Base-by-base conservation (phyloP, 202 grass and related monocot genomes). In the Brachypodium distachyon region DNA sequence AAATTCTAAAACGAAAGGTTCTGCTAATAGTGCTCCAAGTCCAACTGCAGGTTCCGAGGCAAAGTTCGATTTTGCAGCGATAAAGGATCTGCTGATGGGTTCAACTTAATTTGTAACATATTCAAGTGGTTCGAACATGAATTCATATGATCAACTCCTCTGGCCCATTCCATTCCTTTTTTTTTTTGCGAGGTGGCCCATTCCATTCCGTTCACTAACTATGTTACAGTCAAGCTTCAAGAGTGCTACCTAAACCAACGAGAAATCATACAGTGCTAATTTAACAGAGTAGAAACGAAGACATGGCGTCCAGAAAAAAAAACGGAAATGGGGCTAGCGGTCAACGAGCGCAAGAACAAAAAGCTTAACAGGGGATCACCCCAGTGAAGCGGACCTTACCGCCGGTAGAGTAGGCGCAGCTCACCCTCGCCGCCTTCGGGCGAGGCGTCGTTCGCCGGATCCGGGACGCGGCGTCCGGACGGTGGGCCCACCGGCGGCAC, bases 361-460 rank as follows among this genome's bases (percentile, higher is more conserved):
- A 46, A 61, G 55, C 72, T 33, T 61, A 43, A 47, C 18, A n/a
- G 12, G 55, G 40, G 55, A 76, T 76, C 55, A 61, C 7, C 12
- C 0, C 18, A 23, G 55, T 3, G 73, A 33, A 40, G 27, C 5
- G 12, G 18, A 7, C 14, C 81, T 84, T 84, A 88, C 86, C 81
- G 7, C 81, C 77, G 57, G 57, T 12, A 2, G 77, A 66, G 57
- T 88, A 88, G 40, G 77, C 81, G 40, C 86, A 84, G 64, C 2
- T 72, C 64, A 88, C 56, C 81, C 63, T 76, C 38, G 12, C n/a
- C 4, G 40, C 37, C 4, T 38, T 72, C 13, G 62, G 16, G 62
- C 62, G 81, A 65, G 29, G 17, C 36, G 63, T 11, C 22, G 61
- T 52, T 6, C 62, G 54, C 29, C 76, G 76, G 76, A 84, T 80